Evolutionary conservation across 768 basidiomycete species (phyloP), one percentile per base, ranked within the genome.

Genomic region (Leccinum longicurvipes): DNA sequence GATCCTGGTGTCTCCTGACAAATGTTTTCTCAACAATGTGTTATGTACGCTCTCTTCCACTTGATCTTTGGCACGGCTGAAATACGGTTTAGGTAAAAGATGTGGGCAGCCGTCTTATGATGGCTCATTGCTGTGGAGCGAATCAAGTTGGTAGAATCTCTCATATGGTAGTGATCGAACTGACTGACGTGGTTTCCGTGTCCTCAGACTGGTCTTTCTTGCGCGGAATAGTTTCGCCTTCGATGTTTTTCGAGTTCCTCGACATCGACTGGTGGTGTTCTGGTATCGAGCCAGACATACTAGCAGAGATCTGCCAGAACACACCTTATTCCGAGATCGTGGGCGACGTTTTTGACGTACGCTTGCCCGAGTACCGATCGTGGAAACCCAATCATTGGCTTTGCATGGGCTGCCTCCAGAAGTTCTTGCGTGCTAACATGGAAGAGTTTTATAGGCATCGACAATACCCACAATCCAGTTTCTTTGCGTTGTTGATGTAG

Each of bases 181-280:
- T 3, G 2, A 23, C 19, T 61, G 34, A 58, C 17, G 1, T 15
- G 31, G 31, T 12, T 29, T 29, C 9, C 11, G 25, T 21, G 25
- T 6, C 14, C 21, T 19, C 6, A 62, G 61, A 62, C 24, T 62
- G 60, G 61, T 53, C 54, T 28, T 53, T 62, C 49, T 32, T 62
- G 19, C 60, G 61, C 9, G 56, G 61, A 8, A 4, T 53, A 23
- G 11, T 51, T 21, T 46, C 60, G 9, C 60, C 61, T 51, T 56
- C 60, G n/a, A 17, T 31, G 28, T 41, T 62, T 47, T 62, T 55
- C 56, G n/a, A 28, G 12, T 51, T 42, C 44, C 56, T 62, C n/a
- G 53, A 51, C 17, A 48, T 62, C 17, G 54, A 57, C 45, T 56
- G 61, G 61, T 62, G 60, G 54, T 51, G 41, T 14, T 39, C 54